Base-by-base conservation (phyloP, 108 stramenopile species). In the Pseudonitzschia delicatissima region DNA sequence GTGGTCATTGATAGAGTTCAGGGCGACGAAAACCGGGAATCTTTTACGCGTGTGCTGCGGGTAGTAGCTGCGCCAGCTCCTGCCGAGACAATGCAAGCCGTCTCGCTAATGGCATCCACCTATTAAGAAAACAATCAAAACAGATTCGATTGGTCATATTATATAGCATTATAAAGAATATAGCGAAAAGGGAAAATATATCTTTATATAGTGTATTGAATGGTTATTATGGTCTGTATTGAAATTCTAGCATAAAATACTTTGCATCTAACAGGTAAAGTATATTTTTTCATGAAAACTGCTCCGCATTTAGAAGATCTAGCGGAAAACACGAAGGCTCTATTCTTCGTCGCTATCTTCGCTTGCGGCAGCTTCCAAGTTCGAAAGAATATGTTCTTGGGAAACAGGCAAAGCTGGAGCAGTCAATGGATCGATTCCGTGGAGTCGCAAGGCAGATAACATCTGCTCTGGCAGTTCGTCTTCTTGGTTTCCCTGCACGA, bases 391-490 rank as follows among this genome's bases (percentile, higher is more conserved):
- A 18, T 61, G 25, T 17, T 83, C 72, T 2, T 61, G 34, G 13
- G 69, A 64, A 3, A 67, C 44, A 20, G 87, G 90, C 42, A 82
- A 68, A 13, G 84, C 65, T 8, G 87, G 82, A 1, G 91, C 87
- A 3, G 67, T 87, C 50, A 92, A 48, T 1, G 92, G 93, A 61
- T 94, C 93, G 55, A 94, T 70, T n/a, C 90, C 88, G 61, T 94
- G 93, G 21, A 94, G 49, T 36, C 93, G 78, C 20, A 75, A 51
- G n/a, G 86, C 93, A 17, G 81, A 62, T 78, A 92, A 66, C 84
- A 94, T 89, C 57, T 84, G 87, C 66, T 94, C 93, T 6, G 90
- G 93, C 51, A 94, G 68, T 66, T 94, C 88, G 36, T 91, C 88
- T 17, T 39, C 44, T 6, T 45, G 62, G 50, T 84, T 86, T 6